Evolutionary conservation across 2,329 filamentous ascomycete genomes (phyloP).

Genomic region (Anisogramma anomala): DNA sequence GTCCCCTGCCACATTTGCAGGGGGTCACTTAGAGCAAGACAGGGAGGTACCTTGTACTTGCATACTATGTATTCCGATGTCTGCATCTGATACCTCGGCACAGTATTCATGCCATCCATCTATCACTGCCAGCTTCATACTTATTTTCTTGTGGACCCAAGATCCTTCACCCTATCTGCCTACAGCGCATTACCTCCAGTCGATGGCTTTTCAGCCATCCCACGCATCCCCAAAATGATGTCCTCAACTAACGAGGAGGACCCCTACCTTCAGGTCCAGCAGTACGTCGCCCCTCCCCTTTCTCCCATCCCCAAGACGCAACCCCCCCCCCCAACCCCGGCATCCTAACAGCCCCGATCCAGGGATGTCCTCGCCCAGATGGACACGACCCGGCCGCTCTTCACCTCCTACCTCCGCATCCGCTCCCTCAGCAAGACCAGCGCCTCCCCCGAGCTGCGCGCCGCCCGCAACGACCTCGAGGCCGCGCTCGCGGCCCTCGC

Average conservation of each 20-base stretch:
- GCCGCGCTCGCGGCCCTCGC: slow-evolving; percentile 54
- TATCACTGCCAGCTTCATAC: not conserved
- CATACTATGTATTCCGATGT: too few relatives aligned
- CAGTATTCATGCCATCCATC: too few relatives aligned
- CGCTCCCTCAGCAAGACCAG: slow-evolving; percentile 66
- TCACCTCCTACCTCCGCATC: slow-evolving; percentile 92
- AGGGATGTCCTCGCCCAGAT: slow-evolving; percentile 86
- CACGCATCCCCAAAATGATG: slow-evolving; percentile 41
- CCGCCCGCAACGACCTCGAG: slow-evolving; percentile 60
- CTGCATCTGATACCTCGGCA: too few relatives aligned
- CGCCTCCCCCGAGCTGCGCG: slow-evolving; percentile 72
- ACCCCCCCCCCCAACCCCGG: too few relatives aligned
- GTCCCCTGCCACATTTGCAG: too few relatives aligned
- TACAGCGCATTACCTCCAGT: not conserved
- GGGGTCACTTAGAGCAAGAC: too few relatives aligned
- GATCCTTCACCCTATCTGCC: not conserved
- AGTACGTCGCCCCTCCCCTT: slow-evolving; percentile 30
- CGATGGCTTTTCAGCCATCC: slow-evolving; percentile 7
- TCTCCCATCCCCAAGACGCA: slow-evolving; percentile 1
- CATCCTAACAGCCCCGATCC: slow-evolving; percentile 11
- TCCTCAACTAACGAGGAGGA: slow-evolving; percentile 56
- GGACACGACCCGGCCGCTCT: slow-evolving; percentile 69
- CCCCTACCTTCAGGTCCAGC: slow-evolving; percentile 61
- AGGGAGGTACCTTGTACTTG: too few relatives aligned
- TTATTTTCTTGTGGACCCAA: not conserved